Percentiles rank a stretch among this genome's conserved stretches.
Evolutionary conservation across 768 basidiomycete genomes (phyloP).

Genomic region (Tulasnella sp.): DNA sequence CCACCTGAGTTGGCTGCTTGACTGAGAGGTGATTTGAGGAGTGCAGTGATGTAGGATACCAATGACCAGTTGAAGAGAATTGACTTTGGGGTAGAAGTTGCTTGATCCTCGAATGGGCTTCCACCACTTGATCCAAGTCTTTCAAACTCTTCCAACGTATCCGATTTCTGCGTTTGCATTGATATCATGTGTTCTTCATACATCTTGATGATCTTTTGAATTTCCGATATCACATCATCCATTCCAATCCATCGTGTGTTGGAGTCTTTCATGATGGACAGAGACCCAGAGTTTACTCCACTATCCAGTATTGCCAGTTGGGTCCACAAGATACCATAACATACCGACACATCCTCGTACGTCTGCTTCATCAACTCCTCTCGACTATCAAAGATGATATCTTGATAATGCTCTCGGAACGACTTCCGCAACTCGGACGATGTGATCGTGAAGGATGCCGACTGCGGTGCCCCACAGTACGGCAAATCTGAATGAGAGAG

Average conservation of each 20-base stretch:
- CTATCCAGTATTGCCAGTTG: slow-evolving; percentile 55
- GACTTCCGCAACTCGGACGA: slow-evolving; percentile 42
- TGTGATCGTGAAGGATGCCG: slow-evolving; percentile 39
- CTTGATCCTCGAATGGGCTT: background rate
- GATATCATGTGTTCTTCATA: slow-evolving; percentile 41
- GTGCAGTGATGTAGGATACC: slow-evolving; percentile 46
- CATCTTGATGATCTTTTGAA: slow-evolving; percentile 39
- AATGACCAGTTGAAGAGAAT: slow-evolving; percentile 58
- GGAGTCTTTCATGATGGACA: slow-evolving; percentile 35
- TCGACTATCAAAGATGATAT: slow-evolving; percentile 31
- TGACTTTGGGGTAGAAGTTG: slow-evolving; percentile 25
- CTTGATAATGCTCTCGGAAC: slow-evolving; percentile 40
- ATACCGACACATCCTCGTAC: slow-evolving; percentile 58
- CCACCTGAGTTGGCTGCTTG: slow-evolving; percentile 8
- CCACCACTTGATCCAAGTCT: slow-evolving; percentile 31
- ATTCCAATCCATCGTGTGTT: slow-evolving; percentile 23
- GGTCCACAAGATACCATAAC: slow-evolving; percentile 45
- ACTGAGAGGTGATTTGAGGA: slow-evolving; percentile 35
- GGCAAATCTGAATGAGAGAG: slow-evolving; percentile 22
- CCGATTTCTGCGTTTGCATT: slow-evolving; percentile 33
- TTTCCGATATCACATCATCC: slow-evolving; percentile 38
- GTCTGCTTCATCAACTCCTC: slow-evolving; percentile 36
- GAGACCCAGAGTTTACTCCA: slow-evolving; percentile 51
- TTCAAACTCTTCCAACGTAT: slow-evolving; percentile 37
- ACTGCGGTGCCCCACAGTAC: slow-evolving; percentile 35